A percentile compares a stretch with the other conserved stretches of the same genome.
Evolutionary conservation across 331 rosid species (phyloP).

Genomic region (Stylosanthes scabra): DNA sequence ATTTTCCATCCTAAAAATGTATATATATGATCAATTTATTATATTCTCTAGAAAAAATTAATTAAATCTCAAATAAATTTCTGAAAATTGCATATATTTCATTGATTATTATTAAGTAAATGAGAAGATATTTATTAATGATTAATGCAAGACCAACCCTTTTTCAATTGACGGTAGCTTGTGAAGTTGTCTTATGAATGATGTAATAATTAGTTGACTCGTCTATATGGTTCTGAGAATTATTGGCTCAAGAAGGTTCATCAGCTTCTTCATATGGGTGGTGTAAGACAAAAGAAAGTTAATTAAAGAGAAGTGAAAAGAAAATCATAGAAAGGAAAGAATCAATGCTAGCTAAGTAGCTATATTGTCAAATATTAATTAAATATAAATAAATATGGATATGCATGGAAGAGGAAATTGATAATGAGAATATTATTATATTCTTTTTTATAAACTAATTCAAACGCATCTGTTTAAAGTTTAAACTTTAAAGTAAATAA

Average conservation of each 20-base stretch:
- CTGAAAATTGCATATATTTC: too few relatives aligned
- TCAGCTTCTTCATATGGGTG: not conserved
- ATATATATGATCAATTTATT: too few relatives aligned
- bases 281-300: not conserved
- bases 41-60: too few relatives aligned
- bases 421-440: constrained; percentile 26
- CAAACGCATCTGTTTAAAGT: too few relatives aligned
- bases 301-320: not conserved
- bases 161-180: not conserved
- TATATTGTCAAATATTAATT: not conserved
- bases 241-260: not conserved
- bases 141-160: not conserved
- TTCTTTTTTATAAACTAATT: too few relatives aligned
- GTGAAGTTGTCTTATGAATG: constrained; percentile 25
- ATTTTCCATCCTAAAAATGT: too few relatives aligned
- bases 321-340: constrained; percentile 2
- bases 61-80: too few relatives aligned
- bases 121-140: not conserved
- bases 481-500: too few relatives aligned
- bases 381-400: constrained; percentile 11
- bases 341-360: constrained; percentile 5
- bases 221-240: constrained; percentile 32
- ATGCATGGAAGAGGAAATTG: constrained; percentile 35
- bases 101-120: not conserved
- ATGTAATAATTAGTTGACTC: not conserved